Conservation (phyloP, 805 yeast genomes). For the Myxozyma udenii region DNA sequence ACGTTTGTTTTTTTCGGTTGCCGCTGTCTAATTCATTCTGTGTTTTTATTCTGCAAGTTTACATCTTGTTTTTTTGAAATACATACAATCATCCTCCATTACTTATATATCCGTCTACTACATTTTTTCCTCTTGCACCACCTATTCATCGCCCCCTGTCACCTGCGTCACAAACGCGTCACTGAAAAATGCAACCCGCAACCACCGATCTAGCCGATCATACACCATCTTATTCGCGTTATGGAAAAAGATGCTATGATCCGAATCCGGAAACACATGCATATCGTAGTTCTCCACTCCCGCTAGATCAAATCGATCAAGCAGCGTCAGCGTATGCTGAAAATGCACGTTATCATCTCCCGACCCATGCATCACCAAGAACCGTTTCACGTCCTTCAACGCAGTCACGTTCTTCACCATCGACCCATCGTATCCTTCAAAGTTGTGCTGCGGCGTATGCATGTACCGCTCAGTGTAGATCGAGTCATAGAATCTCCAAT, state of each 20-base stretch:
- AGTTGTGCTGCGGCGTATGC: constrained; percentile 73
- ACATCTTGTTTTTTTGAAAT: too few relatives aligned
- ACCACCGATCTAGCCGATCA: constrained; percentile 69
- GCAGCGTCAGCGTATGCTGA: constrained; percentile 75
- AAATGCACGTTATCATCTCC: constrained; percentile 97
- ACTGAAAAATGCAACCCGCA: constrained; percentile 23
- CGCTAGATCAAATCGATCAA: constrained; percentile 70
- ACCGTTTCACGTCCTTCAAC: constrained; percentile 59
- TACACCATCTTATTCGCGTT: constrained; percentile 74
- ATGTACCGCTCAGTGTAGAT: constrained; percentile 93
- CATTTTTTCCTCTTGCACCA: too few relatives aligned
- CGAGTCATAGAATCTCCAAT: constrained; percentile 89
- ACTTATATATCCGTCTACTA: too few relatives aligned
- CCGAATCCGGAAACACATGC: constrained; percentile 89
- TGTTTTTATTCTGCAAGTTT: too few relatives aligned
- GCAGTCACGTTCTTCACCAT: constrained; percentile 56
- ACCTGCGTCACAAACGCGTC: too few relatives aligned
- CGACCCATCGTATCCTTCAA: constrained; percentile 56
- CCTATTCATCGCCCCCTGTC: too few relatives aligned
- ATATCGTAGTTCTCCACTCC: constrained; percentile 85
- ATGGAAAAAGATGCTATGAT: constrained; percentile 76
- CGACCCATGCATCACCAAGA: constrained; percentile 89
- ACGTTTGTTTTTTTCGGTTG: too few relatives aligned
- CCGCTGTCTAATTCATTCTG: too few relatives aligned
- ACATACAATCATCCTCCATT: too few relatives aligned